Evolutionary conservation across 495 filamentous ascomycete species (phyloP).

Genomic region (Aspergillus ellipticus): DNA sequence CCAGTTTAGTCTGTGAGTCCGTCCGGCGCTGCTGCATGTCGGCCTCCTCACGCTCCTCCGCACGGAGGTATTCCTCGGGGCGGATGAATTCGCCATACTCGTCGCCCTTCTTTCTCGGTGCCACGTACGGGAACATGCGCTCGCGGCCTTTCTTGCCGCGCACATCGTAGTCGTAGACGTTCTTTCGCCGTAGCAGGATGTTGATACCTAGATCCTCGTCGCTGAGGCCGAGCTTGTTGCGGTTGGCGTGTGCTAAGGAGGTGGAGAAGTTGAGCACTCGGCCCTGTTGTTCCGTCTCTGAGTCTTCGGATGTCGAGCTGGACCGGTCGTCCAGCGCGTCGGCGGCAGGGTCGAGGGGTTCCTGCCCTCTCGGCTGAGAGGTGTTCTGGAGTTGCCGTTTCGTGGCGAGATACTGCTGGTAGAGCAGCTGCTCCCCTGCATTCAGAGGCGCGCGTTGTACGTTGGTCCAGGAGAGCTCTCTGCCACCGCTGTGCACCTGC

Average conservation of each 20-base stretch:
- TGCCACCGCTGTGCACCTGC: conserved; percentile 62
- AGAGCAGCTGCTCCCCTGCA: conserved; percentile 68
- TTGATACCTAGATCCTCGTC: conserved; percentile 90
- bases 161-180: conserved; percentile 87
- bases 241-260: conserved; percentile 71
- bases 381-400: conserved; percentile 76
- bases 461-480: conserved; percentile 54
- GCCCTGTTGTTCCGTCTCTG: conserved; percentile 86
- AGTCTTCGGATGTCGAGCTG: conserved; percentile 82
- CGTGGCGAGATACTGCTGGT: conserved; percentile 87
- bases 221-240: conserved; percentile 74
- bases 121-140: conserved; percentile 84
- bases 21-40: conserved; percentile 55
- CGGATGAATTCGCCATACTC: conserved; percentile 92
- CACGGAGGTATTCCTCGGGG: conserved; percentile 89
- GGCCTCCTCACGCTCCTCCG: conserved; percentile 84
- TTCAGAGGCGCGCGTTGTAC: conserved; percentile 62
- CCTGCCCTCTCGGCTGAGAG: conserved; percentile 60
- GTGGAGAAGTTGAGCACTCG: conserved; percentile 85
- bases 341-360: conserved; percentile 61
- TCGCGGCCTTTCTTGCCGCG: conserved; percentile 91
- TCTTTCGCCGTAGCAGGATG: conserved; percentile 81
- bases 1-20: conserved; percentile 62
- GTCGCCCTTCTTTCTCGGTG: conserved; percentile 73
- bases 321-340: conserved; percentile 83